phyloP scores from a whole-genome alignment of 352 stramenopile genomes.

The Phytophthora hibernalis region DNA sequence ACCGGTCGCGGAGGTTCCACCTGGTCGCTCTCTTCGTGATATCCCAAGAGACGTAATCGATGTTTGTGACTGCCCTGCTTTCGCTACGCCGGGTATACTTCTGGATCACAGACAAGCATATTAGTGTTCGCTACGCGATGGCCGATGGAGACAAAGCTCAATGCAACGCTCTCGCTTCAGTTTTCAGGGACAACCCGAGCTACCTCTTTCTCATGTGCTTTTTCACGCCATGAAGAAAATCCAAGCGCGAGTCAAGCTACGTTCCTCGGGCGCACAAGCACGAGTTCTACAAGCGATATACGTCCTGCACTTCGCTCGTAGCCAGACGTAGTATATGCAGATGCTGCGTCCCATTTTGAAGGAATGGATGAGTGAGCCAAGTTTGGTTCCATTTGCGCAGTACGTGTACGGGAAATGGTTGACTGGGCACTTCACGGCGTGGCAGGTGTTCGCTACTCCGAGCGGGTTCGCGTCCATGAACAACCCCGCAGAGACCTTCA shows the following conservation, averaged over 20 bases:
- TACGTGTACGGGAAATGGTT: neutral
- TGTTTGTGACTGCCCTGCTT: too few species aligned
- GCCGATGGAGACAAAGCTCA: too few species aligned
- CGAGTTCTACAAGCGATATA: constrained; percentile 17
- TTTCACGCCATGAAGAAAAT: neutral
- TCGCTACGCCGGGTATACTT: too few species aligned
- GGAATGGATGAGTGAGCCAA: neutral
- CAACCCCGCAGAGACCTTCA: neutral
- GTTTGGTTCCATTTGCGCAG: neutral
- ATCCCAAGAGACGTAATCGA: too few species aligned
- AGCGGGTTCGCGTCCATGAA: neutral
- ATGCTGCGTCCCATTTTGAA: neutral
- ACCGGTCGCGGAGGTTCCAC: too few species aligned
- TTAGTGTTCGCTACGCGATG: neutral
- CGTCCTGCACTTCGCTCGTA: neutral
- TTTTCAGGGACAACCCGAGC: neutral
- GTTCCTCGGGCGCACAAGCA: constrained; percentile 62
- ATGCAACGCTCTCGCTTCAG: neutral
- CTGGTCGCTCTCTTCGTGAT: too few species aligned
- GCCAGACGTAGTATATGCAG: neutral
- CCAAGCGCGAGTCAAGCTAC: neutral
- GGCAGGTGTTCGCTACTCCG: neutral
- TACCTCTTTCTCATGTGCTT: too few species aligned
- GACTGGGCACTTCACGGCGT: neutral
- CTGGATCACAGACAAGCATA: neutral